Percentiles rank a stretch among this genome's conserved stretches.
Evolutionary conservation across 306 rosid genomes (phyloP).

Genomic region (Cyclanthera cordifolia): DNA sequence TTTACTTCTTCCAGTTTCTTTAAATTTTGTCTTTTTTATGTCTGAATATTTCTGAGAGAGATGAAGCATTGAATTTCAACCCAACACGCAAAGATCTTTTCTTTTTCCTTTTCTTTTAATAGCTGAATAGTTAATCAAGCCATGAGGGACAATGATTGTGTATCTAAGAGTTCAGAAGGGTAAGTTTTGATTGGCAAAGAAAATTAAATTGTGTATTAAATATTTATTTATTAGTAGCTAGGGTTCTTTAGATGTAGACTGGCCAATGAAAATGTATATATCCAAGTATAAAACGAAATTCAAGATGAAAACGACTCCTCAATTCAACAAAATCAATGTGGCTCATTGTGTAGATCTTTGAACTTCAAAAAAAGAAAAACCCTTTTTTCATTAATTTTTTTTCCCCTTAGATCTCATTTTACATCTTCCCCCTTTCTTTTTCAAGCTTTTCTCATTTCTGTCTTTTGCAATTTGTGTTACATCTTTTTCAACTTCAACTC

Average conservation of each 20-base stretch:
- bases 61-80: not conserved
- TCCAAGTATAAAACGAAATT: conserved; percentile 5
- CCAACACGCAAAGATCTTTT: not conserved
- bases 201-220: not conserved
- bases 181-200: not conserved
- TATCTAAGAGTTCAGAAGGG: conserved; percentile 8
- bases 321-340: conserved; percentile 6
- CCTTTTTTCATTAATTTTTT: not conserved
- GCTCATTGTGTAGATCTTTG: conserved; percentile 8
- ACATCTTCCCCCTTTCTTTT: not conserved
- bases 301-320: conserved; percentile 12
- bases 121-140: not conserved
- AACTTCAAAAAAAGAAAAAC: not conserved
- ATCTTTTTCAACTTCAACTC: conserved; percentile 2
- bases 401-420: not conserved
- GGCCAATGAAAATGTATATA: conserved; percentile 2
- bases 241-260: not conserved
- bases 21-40: conserved; percentile 1
- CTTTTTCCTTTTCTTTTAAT: not conserved
- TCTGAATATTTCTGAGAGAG: not conserved
- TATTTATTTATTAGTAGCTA: not conserved
- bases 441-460: conserved; percentile 5
- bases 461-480: not conserved
- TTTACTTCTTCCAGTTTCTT: conserved; percentile 10
- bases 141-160: conserved; percentile 8